Percentiles rank a stretch among this genome's conserved stretches.
phyloP scores from a whole-genome alignment of 2,329 filamentous ascomycete species.

The Aureobasidium mangrovei region DNA sequence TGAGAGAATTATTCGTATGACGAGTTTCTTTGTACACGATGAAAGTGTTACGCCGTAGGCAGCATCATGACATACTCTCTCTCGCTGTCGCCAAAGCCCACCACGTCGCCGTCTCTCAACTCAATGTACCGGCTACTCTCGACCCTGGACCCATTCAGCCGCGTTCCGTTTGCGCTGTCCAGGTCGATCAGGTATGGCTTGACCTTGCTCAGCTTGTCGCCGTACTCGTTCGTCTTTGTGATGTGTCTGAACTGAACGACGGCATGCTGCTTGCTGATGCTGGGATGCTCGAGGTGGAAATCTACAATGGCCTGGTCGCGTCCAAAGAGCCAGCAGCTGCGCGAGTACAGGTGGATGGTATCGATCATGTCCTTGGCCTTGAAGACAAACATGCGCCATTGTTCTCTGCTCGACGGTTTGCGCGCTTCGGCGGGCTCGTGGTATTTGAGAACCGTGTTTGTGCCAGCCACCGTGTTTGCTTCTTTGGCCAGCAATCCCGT shows the following conservation, averaged over 20 bases:
- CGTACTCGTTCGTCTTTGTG: conserved; percentile 76
- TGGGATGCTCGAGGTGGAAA: conserved; percentile 77
- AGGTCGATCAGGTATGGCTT: conserved; percentile 85
- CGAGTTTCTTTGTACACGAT: not conserved
- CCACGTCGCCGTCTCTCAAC: conserved; percentile 76
- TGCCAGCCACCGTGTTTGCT: conserved; percentile 73
- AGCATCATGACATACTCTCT: conserved; percentile 96
- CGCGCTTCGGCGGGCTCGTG: conserved; percentile 90
- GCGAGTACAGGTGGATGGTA: conserved; percentile 64
- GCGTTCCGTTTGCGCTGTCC: conserved; percentile 86
- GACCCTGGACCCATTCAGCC: conserved; percentile 65
- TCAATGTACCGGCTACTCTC: conserved; percentile 76
- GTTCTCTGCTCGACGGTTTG: conserved; percentile 67
- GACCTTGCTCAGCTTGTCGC: conserved; percentile 64
- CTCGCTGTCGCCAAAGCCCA: conserved; percentile 79
- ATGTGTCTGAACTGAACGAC: conserved; percentile 86
- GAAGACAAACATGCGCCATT: conserved; percentile 91
- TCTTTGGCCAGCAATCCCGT: conserved; percentile 80
- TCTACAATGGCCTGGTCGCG: conserved; percentile 75
- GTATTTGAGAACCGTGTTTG: conserved; percentile 79
- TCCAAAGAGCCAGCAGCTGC: conserved; percentile 87
- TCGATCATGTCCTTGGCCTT: conserved; percentile 74
- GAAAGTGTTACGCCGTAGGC: conserved; percentile 25
- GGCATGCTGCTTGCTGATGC: conserved; percentile 90
- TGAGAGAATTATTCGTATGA: not conserved